Evolutionary conservation across 495 filamentous ascomycete genomes (phyloP).

Genomic region (Acidomyces sp.): DNA sequence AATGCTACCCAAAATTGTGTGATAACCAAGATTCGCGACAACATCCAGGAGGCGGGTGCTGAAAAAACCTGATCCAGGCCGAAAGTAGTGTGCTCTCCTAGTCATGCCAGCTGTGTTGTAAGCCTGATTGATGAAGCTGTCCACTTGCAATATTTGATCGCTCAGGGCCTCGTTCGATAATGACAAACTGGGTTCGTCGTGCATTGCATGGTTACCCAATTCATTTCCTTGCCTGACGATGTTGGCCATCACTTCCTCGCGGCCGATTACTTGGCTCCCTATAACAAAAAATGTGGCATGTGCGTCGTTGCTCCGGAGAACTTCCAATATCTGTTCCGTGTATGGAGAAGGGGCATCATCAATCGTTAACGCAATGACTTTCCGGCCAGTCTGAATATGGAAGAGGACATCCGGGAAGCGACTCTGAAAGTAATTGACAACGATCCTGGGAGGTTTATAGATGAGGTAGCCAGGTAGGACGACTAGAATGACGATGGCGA

Average conservation of each 20-base stretch:
- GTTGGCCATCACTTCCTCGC: slow-evolving; percentile 44
- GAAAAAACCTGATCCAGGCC: slow-evolving; percentile 73
- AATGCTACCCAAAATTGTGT: slow-evolving; percentile 61
- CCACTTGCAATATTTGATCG: slow-evolving; percentile 33
- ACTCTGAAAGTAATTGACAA: slow-evolving; percentile 54
- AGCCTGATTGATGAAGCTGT: slow-evolving; percentile 37
- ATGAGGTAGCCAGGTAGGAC: slow-evolving; percentile 44
- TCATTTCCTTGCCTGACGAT: slow-evolving; percentile 54
- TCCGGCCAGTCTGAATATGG: slow-evolving; percentile 42
- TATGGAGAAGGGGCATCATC: slow-evolving; percentile 68
- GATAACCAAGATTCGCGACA: slow-evolving; percentile 43
- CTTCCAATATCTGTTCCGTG: slow-evolving; percentile 54
- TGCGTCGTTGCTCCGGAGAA: slow-evolving; percentile 38
- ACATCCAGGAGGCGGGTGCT: slow-evolving; percentile 49
- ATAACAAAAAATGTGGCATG: slow-evolving; percentile 37
- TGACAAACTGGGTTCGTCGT: slow-evolving; percentile 55
- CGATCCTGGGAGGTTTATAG: slow-evolving; percentile 58
- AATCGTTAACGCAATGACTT: slow-evolving; percentile 66
- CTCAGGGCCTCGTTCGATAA: slow-evolving; percentile 23
- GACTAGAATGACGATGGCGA: slow-evolving; percentile 8
- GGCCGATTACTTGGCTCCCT: slow-evolving; percentile 53
- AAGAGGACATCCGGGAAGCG: slow-evolving; percentile 68
- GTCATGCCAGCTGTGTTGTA: slow-evolving; percentile 34
- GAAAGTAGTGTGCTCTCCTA: slow-evolving; percentile 43
- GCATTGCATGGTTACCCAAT: slow-evolving; percentile 75